A percentile compares a stretch with the other conserved stretches of the same genome.
Conservation (phyloP, 78 protist genomes). For the Dictyostelium discoideum region DNA sequence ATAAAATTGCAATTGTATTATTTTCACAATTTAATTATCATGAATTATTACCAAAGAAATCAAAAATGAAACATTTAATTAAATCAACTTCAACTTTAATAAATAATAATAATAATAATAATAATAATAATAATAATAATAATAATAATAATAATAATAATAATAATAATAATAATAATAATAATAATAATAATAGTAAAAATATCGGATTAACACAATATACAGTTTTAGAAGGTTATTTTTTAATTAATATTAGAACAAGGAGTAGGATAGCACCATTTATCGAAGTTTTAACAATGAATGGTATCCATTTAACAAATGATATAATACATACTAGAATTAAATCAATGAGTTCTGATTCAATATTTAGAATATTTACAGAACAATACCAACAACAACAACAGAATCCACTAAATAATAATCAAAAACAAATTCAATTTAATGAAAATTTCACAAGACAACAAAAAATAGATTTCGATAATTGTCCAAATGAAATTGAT, state of each 20-base stretch:
- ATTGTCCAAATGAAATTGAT: not conserved
- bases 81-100: not conserved
- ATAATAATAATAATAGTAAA: too few species aligned
- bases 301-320: not conserved
- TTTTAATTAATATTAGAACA: not conserved
- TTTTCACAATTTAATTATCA: not conserved
- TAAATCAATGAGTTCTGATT: not conserved
- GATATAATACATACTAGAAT: conserved; percentile 1
- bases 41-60: conserved; percentile 2
- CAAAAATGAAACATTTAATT: not conserved
- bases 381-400: not conserved
- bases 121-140: not conserved
- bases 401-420: not conserved
- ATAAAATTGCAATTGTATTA: not conserved
- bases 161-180: too few species aligned
- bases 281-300: not conserved
- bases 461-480: not conserved
- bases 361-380: conserved; percentile 2
- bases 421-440: not conserved
- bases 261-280: not conserved
- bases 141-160: not conserved
- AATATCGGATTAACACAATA: not conserved
- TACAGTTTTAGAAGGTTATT: conserved; percentile 1
- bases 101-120: not conserved
- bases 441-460: not conserved